Percentiles rank a stretch among this genome's conserved stretches.
phyloP scores from a whole-genome alignment of 768 basidiomycete species.

The Termitomyces sp. region DNA sequence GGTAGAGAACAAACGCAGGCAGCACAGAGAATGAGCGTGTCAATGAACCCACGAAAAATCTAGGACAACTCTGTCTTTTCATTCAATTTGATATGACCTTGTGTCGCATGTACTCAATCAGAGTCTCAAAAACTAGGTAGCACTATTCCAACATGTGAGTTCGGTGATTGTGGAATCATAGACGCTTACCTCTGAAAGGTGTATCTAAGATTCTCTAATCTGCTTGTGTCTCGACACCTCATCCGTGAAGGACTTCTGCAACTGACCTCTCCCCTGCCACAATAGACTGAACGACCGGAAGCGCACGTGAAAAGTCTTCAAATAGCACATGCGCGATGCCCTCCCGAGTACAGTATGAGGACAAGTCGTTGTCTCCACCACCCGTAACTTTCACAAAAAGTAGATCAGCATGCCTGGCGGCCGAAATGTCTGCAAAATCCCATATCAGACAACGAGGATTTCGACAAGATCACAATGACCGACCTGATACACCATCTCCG shows the following conservation, averaged over 20 bases:
- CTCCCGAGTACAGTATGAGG: constrained; percentile 73
- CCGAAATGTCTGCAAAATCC: constrained; percentile 68
- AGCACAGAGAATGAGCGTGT: too few species aligned
- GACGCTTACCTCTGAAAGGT: background rate
- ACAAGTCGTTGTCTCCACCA: constrained; percentile 81
- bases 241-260: constrained; percentile 34
- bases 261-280: constrained; percentile 66
- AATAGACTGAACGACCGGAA: constrained; percentile 56
- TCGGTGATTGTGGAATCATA: background rate
- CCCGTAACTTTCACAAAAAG: constrained; percentile 88
- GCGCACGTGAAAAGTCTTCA: constrained; percentile 58
- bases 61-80: too few species aligned
- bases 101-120: too few species aligned
- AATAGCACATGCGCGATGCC: constrained; percentile 80
- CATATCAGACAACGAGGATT: background rate
- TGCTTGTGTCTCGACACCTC: background rate
- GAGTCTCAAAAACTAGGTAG: too few species aligned
- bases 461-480: constrained; percentile 2
- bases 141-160: too few species aligned
- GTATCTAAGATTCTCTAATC: background rate
- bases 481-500: constrained; percentile 92
- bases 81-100: background rate
- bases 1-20: too few species aligned
- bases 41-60: too few species aligned
- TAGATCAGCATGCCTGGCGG: constrained; percentile 86